Evolutionary conservation across 2,329 filamentous ascomycete species (phyloP), one percentile per base, ranked within the genome.

Genomic region (Aspergillus sp.): DNA sequence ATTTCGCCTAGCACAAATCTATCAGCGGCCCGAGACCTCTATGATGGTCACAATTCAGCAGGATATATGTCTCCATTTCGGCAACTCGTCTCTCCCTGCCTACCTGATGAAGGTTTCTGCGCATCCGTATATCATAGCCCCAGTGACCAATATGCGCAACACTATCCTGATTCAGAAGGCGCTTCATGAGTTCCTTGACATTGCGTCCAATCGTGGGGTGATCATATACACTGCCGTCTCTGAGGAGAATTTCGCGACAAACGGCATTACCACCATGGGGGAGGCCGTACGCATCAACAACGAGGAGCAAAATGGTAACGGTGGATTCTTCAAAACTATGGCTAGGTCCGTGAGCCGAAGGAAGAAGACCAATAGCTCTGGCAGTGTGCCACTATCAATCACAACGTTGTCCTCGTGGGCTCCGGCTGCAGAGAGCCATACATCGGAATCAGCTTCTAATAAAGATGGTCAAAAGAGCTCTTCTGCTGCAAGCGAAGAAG

Each of bases 111-210:
- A 80, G 32, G 78, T 95, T 49, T 83, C 78, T 33, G 82, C 87
- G 0, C 73, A 93, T 7, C 76, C 85, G 1, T 74, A 74, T 7
- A 77, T 87, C 53, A 71, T 93, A 48, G 82, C 83, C 50, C 80
- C 86, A 0, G 78, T 81, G 3, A 87, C 81, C 44, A 95, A 95
- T 69, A 85, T 86, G 63, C 81, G 88, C 52, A 93, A 91, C 64
- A 81, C 87, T 1, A 75, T 77, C n/a, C 69, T 94, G 12, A 78
- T 94, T 3, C 86, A 93, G 61, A 75, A 73, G n/a, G 83, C 86
- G 62, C 77, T 95, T 65, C 75, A 81, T 9, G 83, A 88, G 27
- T 74, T 81, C 0, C 72, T 94, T 0, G 78, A 79, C 2, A 86
- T 94, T 2, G 58, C 74, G 0, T 66, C 82, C 0, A 72, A 79